These are phyloP conservation scores for Phlebiopsis gigantea DNA, from an alignment of 768 basidiomycete genomes.

Conservation along the genomic window DNA sequence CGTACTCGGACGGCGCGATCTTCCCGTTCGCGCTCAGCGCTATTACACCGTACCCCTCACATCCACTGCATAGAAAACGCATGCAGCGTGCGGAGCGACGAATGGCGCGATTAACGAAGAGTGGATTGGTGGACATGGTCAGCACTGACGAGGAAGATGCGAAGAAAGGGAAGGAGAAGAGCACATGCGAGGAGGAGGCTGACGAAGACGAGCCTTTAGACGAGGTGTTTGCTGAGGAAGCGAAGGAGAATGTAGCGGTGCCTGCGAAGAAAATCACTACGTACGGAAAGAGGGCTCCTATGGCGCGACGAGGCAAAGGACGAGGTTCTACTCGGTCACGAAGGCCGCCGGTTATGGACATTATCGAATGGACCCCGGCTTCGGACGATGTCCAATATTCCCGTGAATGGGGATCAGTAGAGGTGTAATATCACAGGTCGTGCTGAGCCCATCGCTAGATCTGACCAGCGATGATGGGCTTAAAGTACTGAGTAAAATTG, in stretches of 20 bases:
- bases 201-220: neutral
- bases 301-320: neutral
- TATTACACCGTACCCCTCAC: slow-evolving; percentile 24
- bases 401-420: slow-evolving; percentile 1
- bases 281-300: neutral
- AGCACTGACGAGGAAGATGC: slow-evolving; percentile 21
- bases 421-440: no score
- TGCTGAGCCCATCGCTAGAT: no score
- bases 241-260: neutral
- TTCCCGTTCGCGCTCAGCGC: slow-evolving; percentile 19
- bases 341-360: neutral
- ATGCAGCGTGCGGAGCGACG: slow-evolving; percentile 21
- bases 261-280: neutral
- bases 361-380: neutral
- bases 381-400: neutral
- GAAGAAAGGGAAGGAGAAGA: slow-evolving; percentile 8
- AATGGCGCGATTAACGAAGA: slow-evolving; percentile 21
- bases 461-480: no score
- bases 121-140: slow-evolving; percentile 20
- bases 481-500: no score
- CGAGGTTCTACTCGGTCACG: neutral
- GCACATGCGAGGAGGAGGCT: slow-evolving; percentile 1
- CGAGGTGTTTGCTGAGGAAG: neutral
- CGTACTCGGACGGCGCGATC: slow-evolving; percentile 13
- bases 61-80: slow-evolving; percentile 22